These are phyloP conservation scores for Penicillium aurantiogriseum DNA, from an alignment of 2,329 filamentous ascomycete species.

Conservation along the genomic window DNA sequence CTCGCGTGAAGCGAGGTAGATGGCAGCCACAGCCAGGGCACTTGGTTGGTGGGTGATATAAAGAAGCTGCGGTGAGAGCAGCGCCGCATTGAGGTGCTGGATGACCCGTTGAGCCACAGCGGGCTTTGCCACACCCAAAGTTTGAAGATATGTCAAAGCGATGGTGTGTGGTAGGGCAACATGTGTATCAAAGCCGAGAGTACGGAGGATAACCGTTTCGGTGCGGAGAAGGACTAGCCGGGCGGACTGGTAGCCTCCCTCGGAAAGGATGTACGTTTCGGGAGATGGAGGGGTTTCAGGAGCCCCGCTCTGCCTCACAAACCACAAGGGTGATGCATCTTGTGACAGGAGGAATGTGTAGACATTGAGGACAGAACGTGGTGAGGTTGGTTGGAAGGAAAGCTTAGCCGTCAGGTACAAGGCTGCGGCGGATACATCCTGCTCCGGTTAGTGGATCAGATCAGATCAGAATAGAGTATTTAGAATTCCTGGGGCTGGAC, in stretches of 20 bases:
- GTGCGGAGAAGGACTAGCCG: conserved; percentile 66
- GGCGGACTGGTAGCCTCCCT: conserved; percentile 66
- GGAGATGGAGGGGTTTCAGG: conserved; percentile 43
- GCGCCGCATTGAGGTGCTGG: conserved; percentile 78
- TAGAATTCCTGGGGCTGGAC: not conserved
- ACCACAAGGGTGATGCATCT: conserved; percentile 53
- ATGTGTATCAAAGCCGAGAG: conserved; percentile 78
- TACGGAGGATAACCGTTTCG: conserved; percentile 73
- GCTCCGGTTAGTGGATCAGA: conserved; percentile 4
- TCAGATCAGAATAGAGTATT: not conserved
- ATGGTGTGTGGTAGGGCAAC: conserved; percentile 83
- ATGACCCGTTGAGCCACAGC: conserved; percentile 65
- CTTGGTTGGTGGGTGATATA: conserved; percentile 91
- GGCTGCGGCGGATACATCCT: conserved; percentile 79
- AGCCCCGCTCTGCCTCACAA: conserved; percentile 33
- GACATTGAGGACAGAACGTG: conserved; percentile 78
- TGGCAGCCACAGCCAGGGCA: conserved; percentile 78
- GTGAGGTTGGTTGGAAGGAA: conserved; percentile 70
- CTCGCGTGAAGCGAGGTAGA: conserved; percentile 85
- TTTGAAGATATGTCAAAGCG: conserved; percentile 88
- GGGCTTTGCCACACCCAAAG: conserved; percentile 67
- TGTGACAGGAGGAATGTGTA: conserved; percentile 76
- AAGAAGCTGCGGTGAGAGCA: conserved; percentile 83
- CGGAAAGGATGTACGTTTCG: conserved; percentile 66
- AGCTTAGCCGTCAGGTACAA: conserved; percentile 83